These are phyloP conservation scores for Sphagnum tenellum DNA, from an alignment of 225 moss, liverwort and hornwort species.

Conservation along the genomic window DNA sequence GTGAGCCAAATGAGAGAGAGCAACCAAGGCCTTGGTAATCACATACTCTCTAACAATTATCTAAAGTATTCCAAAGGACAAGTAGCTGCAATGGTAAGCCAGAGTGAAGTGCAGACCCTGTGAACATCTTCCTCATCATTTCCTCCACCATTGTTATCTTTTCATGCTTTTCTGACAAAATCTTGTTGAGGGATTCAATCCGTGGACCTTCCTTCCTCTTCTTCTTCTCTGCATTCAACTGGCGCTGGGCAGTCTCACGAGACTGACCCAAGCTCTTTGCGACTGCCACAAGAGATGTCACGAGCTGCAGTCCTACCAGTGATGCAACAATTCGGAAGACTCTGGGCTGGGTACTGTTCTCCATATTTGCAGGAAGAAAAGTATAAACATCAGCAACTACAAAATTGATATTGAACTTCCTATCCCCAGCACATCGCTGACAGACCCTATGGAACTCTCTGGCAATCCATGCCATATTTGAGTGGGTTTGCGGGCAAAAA, in stretches of 20 bases:
- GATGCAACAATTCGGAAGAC: constrained; percentile 89
- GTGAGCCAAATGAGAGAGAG: no score
- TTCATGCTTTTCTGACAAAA: constrained; percentile 84
- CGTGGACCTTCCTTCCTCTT: constrained; percentile 92
- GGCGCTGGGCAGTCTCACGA: constrained; percentile 91
- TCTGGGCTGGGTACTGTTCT: constrained; percentile 70
- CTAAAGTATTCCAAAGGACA: no score
- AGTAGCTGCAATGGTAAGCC: not conserved
- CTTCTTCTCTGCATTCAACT: constrained; percentile 93
- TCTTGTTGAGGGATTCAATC: constrained; percentile 82
- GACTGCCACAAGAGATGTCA: constrained; percentile 84
- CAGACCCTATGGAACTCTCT: no score
- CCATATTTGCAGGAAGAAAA: no score
- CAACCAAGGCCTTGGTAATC: no score
- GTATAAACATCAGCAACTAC: no score
- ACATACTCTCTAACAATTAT: no score
- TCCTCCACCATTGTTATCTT: constrained; percentile 93
- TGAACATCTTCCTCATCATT: constrained; percentile 97
- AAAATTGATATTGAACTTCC: no score
- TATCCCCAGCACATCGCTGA: no score
- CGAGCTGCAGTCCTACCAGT: constrained; percentile 82
- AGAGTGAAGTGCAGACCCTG: constrained; percentile 53
- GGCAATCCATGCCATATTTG: no score
- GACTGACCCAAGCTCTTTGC: constrained; percentile 82
- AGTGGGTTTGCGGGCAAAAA: no score